Conservation (phyloP, 2,329 filamentous ascomycete species). For the Diaporthe eres region DNA sequence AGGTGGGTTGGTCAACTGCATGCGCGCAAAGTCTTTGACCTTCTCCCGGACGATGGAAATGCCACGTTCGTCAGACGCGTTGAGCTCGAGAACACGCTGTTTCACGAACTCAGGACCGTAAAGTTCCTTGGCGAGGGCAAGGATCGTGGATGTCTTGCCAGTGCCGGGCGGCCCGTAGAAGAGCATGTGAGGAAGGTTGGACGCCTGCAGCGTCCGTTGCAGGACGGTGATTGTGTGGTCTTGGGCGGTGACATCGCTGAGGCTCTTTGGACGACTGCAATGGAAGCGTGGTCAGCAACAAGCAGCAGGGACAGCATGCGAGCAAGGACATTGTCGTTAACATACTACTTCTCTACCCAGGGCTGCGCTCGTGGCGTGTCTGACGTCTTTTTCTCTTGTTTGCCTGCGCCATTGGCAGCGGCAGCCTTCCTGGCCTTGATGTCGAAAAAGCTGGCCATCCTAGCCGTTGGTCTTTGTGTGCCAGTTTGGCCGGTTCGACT, state of each 20-base stretch:
- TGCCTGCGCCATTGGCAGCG: conserved; percentile 72
- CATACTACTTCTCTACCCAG: conserved; percentile 99
- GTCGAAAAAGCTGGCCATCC: conserved; percentile 96
- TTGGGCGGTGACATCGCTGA: conserved; percentile 96
- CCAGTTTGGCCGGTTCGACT: neutral
- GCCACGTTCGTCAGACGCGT: conserved; percentile 98
- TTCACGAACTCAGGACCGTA: conserved; percentile 96
- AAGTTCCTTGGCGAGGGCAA: conserved; percentile 96
- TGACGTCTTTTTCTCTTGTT: conserved; percentile 75
- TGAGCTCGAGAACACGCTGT: conserved; percentile 96
- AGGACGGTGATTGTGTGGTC: conserved; percentile 97
- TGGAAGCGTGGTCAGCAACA: conserved; percentile 43
- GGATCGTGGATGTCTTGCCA: conserved; percentile 97
- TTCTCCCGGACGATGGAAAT: conserved; percentile 98
- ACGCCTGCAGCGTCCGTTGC: conserved; percentile 91
- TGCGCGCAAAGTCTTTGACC: conserved; percentile 97
- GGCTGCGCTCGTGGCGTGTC: conserved; percentile 81
- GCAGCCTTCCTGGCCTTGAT: conserved; percentile 90
- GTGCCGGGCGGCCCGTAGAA: conserved; percentile 99
- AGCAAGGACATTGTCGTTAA: neutral
- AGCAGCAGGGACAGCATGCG: neutral
- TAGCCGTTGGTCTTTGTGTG: neutral
- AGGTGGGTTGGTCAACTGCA: conserved; percentile 89
- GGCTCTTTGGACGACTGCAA: conserved; percentile 87
- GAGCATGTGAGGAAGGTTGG: conserved; percentile 98